Evolutionary conservation across 495 filamentous ascomycete species (phyloP), one percentile per base, ranked within the genome.

Genomic region (Amphirosellinia nigrospora): DNA sequence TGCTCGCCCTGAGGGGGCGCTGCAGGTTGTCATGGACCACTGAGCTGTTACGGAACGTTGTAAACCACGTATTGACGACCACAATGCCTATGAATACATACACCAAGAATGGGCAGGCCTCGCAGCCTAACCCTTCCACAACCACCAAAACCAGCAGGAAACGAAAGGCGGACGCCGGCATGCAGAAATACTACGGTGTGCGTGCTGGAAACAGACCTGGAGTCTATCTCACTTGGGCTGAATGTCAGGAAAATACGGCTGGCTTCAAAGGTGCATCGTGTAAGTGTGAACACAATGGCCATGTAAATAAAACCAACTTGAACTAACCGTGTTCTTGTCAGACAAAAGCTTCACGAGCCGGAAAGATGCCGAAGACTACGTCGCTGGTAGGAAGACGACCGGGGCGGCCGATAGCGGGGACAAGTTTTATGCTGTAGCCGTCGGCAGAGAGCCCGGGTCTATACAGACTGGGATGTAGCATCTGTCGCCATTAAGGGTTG

Each of bases 161-260:
- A 75, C 78, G 82, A 67, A 85, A 83, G 75, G 66, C 73, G 59
- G 77, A 80, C 36, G 53, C 75, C 34, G 66, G 83, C 4, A 78
- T 84, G 36, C 82, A 85, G 66, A 97, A 96, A 81, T 97, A 90
- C 80, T 99, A 98, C 79, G 93, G 92, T 15, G 96, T 99, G 30
- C 89, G 90, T 46, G 85, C 83, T 26, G 96, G 96, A 9, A 85
- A 87, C 68, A 87, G 82, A 32, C 94, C 96, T 0, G 96, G 94
- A 5, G 89, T 99, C n/a, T 99, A 97, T 79, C 86, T 89, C 73
- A 89, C 82, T 59, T 99, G 93, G 92, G 79, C 81, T 21, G 91
- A 96, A 63, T 97, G 94, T 76, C 82, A 95, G 76, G 85, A 86
- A 58, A 93, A 97, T 77, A 91, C 93, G 53, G 90, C 86, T 10